A percentile compares a stretch with the other conserved stretches of the same genome.
Evolutionary conservation across 2,329 filamentous ascomycete genomes (phyloP).

Genomic region (Hypoxylon sp.): DNA sequence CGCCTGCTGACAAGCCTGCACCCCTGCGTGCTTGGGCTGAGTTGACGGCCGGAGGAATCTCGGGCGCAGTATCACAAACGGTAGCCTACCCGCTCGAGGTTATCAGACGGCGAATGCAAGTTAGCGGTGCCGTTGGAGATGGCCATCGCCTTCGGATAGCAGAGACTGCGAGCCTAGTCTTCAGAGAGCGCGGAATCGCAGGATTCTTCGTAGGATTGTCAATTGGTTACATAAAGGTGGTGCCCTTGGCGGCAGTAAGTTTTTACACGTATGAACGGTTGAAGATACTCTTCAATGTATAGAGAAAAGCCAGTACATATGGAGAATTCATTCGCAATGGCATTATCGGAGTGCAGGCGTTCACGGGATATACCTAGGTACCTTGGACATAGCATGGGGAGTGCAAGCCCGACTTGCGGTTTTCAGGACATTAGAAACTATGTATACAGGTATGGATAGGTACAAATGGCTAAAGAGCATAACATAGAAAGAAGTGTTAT

Average conservation of each 20-base stretch:
- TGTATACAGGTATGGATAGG: slow-evolving; percentile 15
- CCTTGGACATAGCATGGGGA: slow-evolving; percentile 38
- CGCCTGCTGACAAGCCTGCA: slow-evolving; percentile 73
- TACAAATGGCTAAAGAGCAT: slow-evolving; percentile 26
- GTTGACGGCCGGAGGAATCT: slow-evolving; percentile 84
- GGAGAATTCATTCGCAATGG: slow-evolving; percentile 14
- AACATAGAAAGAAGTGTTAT: slow-evolving; percentile 33
- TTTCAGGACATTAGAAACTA: slow-evolving; percentile 21
- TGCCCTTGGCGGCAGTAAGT: slow-evolving; percentile 85
- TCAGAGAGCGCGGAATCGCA: slow-evolving; percentile 78
- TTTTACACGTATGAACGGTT: slow-evolving; percentile 77
- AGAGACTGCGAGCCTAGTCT: slow-evolving; percentile 84
- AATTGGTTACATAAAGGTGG: slow-evolving; percentile 94
- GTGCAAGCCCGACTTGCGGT: slow-evolving; percentile 20
- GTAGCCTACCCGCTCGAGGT: slow-evolving; percentile 95
- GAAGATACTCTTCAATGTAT: slow-evolving; percentile 77
- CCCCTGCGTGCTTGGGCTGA: slow-evolving; percentile 89
- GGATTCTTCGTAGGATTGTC: slow-evolving; percentile 95
- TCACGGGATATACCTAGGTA: slow-evolving; percentile 37
- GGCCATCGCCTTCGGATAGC: slow-evolving; percentile 82
- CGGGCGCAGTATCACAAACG: slow-evolving; percentile 91
- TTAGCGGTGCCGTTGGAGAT: slow-evolving; percentile 93
- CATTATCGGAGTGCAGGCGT: slow-evolving; percentile 46
- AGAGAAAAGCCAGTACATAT: slow-evolving; percentile 47
- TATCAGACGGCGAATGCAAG: slow-evolving; percentile 93